Conservation (phyloP, 2,329 filamentous ascomycete species). For the Venturia asperata region DNA sequence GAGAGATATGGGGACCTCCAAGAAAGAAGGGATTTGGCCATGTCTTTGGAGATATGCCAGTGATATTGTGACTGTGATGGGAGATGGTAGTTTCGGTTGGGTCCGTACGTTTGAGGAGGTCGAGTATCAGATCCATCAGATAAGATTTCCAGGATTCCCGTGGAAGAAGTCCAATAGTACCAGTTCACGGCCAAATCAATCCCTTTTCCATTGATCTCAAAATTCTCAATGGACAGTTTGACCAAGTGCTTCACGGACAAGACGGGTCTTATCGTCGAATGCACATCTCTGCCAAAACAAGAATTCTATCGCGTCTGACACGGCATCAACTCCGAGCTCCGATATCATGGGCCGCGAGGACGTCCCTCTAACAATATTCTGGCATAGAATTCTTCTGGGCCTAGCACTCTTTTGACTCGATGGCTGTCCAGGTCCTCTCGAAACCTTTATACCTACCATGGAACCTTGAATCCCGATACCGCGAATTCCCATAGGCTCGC, state of each 20-base stretch:
- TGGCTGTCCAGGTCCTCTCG: neutral
- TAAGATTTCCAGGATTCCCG: neutral
- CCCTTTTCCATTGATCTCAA: too few species aligned
- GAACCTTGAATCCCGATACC: neutral
- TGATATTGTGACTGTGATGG: neutral
- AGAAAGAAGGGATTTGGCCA: neutral
- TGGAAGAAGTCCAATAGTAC: too few species aligned
- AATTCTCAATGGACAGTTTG: too few species aligned
- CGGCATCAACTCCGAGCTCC: neutral
- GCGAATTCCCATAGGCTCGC: neutral
- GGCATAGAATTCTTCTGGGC: neutral
- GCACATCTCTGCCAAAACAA: neutral
- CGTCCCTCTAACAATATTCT: neutral
- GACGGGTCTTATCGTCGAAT: neutral
- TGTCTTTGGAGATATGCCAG: neutral
- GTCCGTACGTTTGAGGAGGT: neutral
- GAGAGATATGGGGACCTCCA: neutral
- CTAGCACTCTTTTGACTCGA: neutral
- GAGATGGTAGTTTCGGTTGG: too few species aligned
- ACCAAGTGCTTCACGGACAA: neutral
- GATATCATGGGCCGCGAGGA: neutral
- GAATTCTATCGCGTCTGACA: neutral
- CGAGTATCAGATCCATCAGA: conserved; percentile 7
- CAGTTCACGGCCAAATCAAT: too few species aligned
- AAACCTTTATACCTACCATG: neutral